Conservation (phyloP, 495 filamentous ascomycete species). For the Mytilinidion resinicola region DNA sequence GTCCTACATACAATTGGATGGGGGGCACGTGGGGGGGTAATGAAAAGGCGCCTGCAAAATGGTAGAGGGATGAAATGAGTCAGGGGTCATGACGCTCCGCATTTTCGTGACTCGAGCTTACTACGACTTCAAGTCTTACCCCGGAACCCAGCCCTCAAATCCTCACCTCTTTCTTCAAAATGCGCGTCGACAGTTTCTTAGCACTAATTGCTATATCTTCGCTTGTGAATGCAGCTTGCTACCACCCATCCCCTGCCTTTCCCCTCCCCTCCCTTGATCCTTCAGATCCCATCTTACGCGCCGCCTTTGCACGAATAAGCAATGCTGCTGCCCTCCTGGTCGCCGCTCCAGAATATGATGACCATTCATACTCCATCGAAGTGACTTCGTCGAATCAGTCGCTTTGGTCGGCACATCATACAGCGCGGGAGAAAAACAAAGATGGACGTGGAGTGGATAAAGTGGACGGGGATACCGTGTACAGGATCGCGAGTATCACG, state of each 20-base stretch:
- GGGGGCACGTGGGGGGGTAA: too few relatives aligned
- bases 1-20: too few relatives aligned
- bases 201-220: too few relatives aligned
- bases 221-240: constrained; percentile 13
- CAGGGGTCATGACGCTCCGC: too few relatives aligned
- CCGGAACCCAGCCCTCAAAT: too few relatives aligned
- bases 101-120: too few relatives aligned
- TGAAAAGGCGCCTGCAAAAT: too few relatives aligned
- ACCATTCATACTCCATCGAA: constrained; percentile 32
- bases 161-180: too few relatives aligned
- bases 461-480: constrained; percentile 32
- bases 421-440: constrained; percentile 27
- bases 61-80: too few relatives aligned
- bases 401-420: constrained; percentile 33
- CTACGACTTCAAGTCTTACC: too few relatives aligned
- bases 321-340: background rate
- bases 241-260: constrained; percentile 18
- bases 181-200: too few relatives aligned
- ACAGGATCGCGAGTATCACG: constrained; percentile 36
- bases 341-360: constrained; percentile 14
- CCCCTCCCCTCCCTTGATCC: constrained; percentile 14
- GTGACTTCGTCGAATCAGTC: constrained; percentile 31
- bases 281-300: constrained; percentile 3
- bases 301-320: constrained; percentile 15
- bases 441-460: constrained; percentile 24